Evolutionary conservation across 345 rosid genomes (phyloP).

Genomic region (Reutealis trisperma): DNA sequence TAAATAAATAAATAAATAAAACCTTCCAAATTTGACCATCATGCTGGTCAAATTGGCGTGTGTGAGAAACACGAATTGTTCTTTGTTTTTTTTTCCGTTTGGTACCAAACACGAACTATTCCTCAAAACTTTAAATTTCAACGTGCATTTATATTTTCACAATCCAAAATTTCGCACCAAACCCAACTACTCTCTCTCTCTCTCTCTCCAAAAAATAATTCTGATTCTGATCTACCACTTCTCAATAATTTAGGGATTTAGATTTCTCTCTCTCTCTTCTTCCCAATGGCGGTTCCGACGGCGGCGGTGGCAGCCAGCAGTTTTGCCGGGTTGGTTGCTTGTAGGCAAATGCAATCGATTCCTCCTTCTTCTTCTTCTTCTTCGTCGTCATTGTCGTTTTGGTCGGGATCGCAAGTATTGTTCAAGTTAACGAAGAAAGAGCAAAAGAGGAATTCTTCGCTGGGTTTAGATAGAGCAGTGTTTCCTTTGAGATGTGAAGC

Average conservation of each 20-base stretch:
- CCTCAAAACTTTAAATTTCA: background rate
- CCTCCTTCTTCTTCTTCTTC: background rate
- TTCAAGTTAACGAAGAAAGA: background rate
- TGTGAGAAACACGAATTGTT: too few species aligned
- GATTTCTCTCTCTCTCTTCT: background rate
- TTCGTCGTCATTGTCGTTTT: too few species aligned
- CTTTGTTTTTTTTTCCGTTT: too few species aligned
- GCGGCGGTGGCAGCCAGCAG: background rate
- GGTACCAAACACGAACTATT: too few species aligned
- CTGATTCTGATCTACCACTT: background rate
- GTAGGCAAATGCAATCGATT: background rate
- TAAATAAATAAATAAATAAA: too few species aligned
- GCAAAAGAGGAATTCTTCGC: background rate
- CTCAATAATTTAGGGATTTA: background rate
- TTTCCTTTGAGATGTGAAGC: slow-evolving; percentile 15
- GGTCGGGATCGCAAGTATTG: background rate
- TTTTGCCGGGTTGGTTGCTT: background rate
- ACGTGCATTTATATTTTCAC: background rate
- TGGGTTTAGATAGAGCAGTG: background rate
- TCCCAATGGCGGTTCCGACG: slow-evolving; percentile 16
- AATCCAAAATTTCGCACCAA: background rate
- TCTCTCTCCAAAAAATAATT: background rate
- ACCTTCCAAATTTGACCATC: too few species aligned
- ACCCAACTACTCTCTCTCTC: background rate
- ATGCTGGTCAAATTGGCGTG: too few species aligned